Base-by-base conservation (phyloP, 2,329 filamentous ascomycete genomes). In the Xenosphaeropsis pyriputrescens region DNA sequence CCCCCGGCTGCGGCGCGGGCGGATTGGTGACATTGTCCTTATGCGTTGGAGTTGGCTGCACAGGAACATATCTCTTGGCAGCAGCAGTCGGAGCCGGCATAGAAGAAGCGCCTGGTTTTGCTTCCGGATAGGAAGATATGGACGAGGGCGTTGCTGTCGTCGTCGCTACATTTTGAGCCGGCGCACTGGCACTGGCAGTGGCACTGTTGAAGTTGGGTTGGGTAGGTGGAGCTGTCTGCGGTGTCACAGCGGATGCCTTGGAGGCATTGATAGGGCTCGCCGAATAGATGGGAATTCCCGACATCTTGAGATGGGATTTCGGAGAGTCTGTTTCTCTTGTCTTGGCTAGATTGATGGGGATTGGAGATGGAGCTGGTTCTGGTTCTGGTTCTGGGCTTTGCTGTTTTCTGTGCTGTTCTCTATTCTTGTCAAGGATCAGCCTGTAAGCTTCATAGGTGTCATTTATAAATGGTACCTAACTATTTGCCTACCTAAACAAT, bases 211-310 rank as follows among this genome's bases (percentile, higher is more conserved):
- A 26, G 22, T 26, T 26, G 8, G 22, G 22, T 26, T 26, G 22
- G 43, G 42, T 45, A 36, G 55, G 42, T 6, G 47, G 42, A 5
- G 47, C 45, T 13, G 67, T 72, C 45, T 68, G 54, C 18, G 68
- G 62, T 15, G 67, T 68, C 32, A 57, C 50, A 22, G 60, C 67
- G 13, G 61, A 59, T 35, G 70, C 60, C 56, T 73, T 75, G 41
- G 65, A 58, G 29, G 68, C 65, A 47, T 61, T 68, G 53, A 78
- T 74, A 34, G 74, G 73, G 52, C 70, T 74, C 39, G 67, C 55
- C 29, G 64, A 67, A 55, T 75, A 73, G 32, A 77, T 65, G 35
- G 67, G 69, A 43, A 79, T 67, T n/a, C 72, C 65, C 35, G 72
- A 63, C 73, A 78, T 78, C n/a, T 34, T 59, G 50, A 41, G 4